Percentiles rank a stretch among this genome's conserved stretches.
phyloP scores from a whole-genome alignment of 164 flowering plant species.

The Nymphaea colorata region DNA sequence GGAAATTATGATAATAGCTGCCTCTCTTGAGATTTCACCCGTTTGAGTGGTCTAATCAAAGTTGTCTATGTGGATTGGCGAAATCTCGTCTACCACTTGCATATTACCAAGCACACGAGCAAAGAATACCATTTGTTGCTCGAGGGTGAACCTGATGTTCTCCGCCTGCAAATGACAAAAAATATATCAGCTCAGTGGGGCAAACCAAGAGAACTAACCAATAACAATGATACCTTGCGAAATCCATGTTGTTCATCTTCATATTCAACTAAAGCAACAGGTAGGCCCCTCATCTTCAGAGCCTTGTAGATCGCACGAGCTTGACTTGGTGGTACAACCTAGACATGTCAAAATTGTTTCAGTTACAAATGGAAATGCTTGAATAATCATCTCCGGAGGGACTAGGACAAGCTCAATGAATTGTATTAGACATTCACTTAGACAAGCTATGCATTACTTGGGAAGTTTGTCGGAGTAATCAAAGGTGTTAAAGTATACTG shows the following conservation, averaged over 20 bases:
- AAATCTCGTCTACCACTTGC: slow-evolving; percentile 72
- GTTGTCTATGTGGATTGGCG: slow-evolving; percentile 70
- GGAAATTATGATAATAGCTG: too few species aligned
- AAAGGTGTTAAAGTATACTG: too few species aligned
- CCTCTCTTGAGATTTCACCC: not conserved
- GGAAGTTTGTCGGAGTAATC: too few species aligned
- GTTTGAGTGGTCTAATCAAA: slow-evolving; percentile 30
- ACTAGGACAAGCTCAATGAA: too few species aligned
- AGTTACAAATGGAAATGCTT: too few species aligned
- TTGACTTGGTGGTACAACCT: slow-evolving; percentile 88
- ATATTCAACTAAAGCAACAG: slow-evolving; percentile 87
- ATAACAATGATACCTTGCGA: slow-evolving; percentile 57
- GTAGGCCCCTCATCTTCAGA: slow-evolving; percentile 76
- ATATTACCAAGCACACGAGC: slow-evolving; percentile 80
- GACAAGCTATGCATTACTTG: too few species aligned
- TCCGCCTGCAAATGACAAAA: slow-evolving; percentile 48
- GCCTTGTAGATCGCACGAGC: slow-evolving; percentile 76
- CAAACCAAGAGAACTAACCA: not conserved
- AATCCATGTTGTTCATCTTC: slow-evolving; percentile 98
- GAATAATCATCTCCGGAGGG: too few species aligned
- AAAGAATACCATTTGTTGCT: slow-evolving; percentile 93
- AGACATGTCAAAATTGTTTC: slow-evolving; percentile 1
- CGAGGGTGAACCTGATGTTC: slow-evolving; percentile 82
- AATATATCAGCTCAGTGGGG: not conserved
- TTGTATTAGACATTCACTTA: too few species aligned